A percentile compares a stretch with the other conserved stretches of the same genome.
Conservation (phyloP, 306 rosid species). For the Quercus suber region DNA sequence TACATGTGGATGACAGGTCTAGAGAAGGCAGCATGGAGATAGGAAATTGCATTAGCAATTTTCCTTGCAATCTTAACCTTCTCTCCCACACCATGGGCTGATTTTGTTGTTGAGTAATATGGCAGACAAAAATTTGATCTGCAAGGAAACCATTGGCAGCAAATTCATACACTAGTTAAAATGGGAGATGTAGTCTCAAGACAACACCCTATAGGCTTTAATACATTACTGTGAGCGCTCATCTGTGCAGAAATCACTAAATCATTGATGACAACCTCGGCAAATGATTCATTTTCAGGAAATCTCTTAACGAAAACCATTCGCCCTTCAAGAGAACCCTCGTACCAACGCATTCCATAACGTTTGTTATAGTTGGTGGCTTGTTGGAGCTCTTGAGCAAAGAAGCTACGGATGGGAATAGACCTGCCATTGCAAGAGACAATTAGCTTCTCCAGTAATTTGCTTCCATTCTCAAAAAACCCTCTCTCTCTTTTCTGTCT, state of each 20-base stretch:
- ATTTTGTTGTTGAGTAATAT: neutral
- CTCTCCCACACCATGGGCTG: neutral
- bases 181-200: neutral
- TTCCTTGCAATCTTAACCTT: neutral
- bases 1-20: conserved; percentile 6
- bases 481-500: neutral
- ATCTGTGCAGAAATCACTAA: neutral
- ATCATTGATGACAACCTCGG: neutral
- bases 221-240: neutral
- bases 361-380: neutral
- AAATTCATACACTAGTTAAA: neutral
- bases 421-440: neutral
- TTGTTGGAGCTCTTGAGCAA: neutral
- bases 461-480: neutral
- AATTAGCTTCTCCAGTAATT: neutral
- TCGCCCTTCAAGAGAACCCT: neutral
- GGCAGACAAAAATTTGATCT: neutral
- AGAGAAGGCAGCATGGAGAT: neutral
- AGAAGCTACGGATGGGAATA: neutral
- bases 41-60: neutral
- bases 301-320: neutral
- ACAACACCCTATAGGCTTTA: neutral
- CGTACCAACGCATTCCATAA: neutral
- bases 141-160: neutral
- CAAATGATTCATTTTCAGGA: neutral